Base-by-base conservation (phyloP, 441 rosid genomes). In the Euphorbia schlechtendalii region DNA sequence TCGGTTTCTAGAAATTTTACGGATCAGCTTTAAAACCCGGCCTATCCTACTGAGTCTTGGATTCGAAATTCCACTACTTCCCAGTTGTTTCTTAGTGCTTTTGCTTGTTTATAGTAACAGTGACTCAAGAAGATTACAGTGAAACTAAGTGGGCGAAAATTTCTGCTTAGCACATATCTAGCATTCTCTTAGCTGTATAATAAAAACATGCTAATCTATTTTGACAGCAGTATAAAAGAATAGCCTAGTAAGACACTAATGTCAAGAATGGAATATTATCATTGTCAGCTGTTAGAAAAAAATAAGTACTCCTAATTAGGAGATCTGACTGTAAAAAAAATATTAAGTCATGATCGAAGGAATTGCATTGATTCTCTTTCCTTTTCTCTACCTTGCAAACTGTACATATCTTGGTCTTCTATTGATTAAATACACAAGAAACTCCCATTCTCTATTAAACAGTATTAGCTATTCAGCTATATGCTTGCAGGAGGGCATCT, bases 101-200 rank as follows among this genome's bases (percentile, higher is more conserved):
- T 30, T 56, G 56, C 63, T 56, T 40, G 32, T 30, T 46, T 41
- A 43, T 57, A 27, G 2, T 27, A 18, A 40, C 70, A 22, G 20
- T 2, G 17, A 10, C 54, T 38, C 34, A 28, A 27, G 54, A 8
- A 45, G 51, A 45, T 43, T 45, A 30, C 45, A 9, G 14, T 40
- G 45, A 40, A 25, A 24, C 52, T 27, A 59, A 22, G 41, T 61
- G 56, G 14, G 9, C 24, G n/a, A 53, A 43, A 43, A 45, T 45
- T 55, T 55, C 5, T 56, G 38, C 41, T 22, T 32, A 34, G 52
- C n/a, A n/a, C 58, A 32, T 12, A 54, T 22, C 20, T 62, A 18
- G 28, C 11, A 41, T 61, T 27, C 34, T 51, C 8, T 4, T 21
- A 46, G 10, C 30, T 34, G 46, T 61, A 13, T 14, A 13, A n/a